These are phyloP conservation scores for Talaromyces rugulosus DNA, from an alignment of 2,329 filamentous ascomycete genomes.

Conservation along the genomic window DNA sequence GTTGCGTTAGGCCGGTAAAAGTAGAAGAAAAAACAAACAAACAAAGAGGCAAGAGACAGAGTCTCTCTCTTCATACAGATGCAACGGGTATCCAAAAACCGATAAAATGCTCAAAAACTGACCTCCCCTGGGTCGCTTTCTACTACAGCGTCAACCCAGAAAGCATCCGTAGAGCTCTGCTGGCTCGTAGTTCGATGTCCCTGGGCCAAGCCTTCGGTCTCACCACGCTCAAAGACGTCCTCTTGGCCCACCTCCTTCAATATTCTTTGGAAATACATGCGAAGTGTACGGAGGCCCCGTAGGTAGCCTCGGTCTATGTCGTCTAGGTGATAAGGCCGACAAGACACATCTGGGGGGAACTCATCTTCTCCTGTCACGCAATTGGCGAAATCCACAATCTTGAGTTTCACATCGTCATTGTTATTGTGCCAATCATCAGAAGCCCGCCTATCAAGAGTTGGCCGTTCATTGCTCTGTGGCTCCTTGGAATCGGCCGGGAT, in stretches of 20 bases:
- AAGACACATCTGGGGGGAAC: conserved; percentile 55
- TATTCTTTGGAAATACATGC: conserved; percentile 81
- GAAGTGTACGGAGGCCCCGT: conserved; percentile 72
- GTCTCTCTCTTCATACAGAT: background rate
- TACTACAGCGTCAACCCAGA: conserved; percentile 39
- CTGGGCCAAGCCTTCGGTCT: conserved; percentile 38
- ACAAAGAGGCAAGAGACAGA: background rate
- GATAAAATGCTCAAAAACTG: conserved; percentile 29
- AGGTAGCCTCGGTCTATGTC: conserved; percentile 87
- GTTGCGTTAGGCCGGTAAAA: background rate
- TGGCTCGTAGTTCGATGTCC: conserved; percentile 29
- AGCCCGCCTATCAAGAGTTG: conserved; percentile 27
- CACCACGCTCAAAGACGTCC: conserved; percentile 41
- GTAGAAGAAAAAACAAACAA: background rate
- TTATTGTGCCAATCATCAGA: conserved; percentile 36
- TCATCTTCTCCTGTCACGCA: conserved; percentile 83
- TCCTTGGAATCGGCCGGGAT: conserved; percentile 20
- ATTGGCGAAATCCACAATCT: conserved; percentile 98
- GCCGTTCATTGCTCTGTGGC: conserved; percentile 22
- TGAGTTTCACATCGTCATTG: conserved; percentile 63
- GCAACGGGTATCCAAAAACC: conserved; percentile 2
- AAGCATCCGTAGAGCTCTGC: conserved; percentile 28
- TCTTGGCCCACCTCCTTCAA: conserved; percentile 65
- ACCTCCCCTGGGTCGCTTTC: conserved; percentile 42
- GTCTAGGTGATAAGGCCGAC: conserved; percentile 75